phyloP scores from a whole-genome alignment of 2,329 filamentous ascomycete genomes.

The Bipolaris oryzae region DNA sequence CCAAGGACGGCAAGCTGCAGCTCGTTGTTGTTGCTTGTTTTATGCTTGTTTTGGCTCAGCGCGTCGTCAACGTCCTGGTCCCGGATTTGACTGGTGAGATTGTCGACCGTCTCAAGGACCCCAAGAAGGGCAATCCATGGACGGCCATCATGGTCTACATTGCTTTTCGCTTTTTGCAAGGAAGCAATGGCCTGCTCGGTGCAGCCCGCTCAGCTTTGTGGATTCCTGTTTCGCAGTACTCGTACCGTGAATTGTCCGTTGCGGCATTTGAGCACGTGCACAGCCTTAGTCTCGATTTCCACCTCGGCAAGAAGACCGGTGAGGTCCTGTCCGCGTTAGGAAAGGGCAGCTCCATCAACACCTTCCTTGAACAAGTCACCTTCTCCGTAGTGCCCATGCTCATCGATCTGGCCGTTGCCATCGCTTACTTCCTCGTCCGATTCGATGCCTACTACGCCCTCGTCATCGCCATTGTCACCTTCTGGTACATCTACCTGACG shows the following conservation, averaged over 20 bases:
- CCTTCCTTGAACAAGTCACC: slow-evolving; percentile 93
- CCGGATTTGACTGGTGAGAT: slow-evolving; percentile 81
- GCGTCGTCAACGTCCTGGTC: slow-evolving; percentile 84
- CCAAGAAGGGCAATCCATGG: slow-evolving; percentile 68
- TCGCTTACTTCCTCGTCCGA: slow-evolving; percentile 75
- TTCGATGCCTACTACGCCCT: slow-evolving; percentile 92
- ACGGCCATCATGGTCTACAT: slow-evolving; percentile 76
- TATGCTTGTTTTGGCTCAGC: slow-evolving; percentile 76
- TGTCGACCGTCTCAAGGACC: slow-evolving; percentile 71
- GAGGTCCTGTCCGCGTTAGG: slow-evolving; percentile 94
- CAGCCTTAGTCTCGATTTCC: slow-evolving; percentile 91
- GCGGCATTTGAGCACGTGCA: slow-evolving; percentile 98
- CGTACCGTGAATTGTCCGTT: slow-evolving; percentile 90
- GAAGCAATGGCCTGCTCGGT: slow-evolving; percentile 84
- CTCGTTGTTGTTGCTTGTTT: slow-evolving; percentile 83
- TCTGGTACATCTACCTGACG: slow-evolving; percentile 95
- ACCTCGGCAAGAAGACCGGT: slow-evolving; percentile 93
- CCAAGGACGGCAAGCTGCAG: slow-evolving; percentile 76
- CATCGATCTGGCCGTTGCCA: slow-evolving; percentile 83
- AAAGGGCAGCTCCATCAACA: slow-evolving; percentile 95
- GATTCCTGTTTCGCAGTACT: slow-evolving; percentile 97
- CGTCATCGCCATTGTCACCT: slow-evolving; percentile 87
- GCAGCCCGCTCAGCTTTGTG: slow-evolving; percentile 83
- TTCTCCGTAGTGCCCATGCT: slow-evolving; percentile 97
- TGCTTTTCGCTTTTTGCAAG: slow-evolving; percentile 79